A percentile compares a stretch with the other conserved stretches of the same genome.
phyloP scores from a whole-genome alignment of 805 yeast genomes.

The baker's yeast (Saccharomyces cerevisiae) region DNA sequence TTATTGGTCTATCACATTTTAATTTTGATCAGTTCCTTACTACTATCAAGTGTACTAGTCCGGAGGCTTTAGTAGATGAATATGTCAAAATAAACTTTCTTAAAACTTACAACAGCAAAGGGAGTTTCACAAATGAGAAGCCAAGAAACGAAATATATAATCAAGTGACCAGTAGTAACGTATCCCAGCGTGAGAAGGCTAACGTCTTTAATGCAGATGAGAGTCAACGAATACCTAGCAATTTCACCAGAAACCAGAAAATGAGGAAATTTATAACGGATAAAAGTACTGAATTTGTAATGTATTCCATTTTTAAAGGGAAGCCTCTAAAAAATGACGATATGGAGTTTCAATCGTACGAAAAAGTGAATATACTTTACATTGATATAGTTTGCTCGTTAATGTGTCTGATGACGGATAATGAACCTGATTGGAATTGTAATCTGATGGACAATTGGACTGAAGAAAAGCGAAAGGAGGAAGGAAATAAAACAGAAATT shows the following conservation, averaged over 20 bases:
- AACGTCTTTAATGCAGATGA: neutral
- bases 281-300: constrained; percentile 5
- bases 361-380: constrained; percentile 13
- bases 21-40: constrained; percentile 20
- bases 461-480: constrained; percentile 10
- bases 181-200: neutral
- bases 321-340: constrained; percentile 11
- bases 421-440: constrained; percentile 23
- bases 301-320: constrained; percentile 9
- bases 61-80: constrained; percentile 17
- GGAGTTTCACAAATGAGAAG: neutral
- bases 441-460: constrained; percentile 21
- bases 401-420: constrained; percentile 20
- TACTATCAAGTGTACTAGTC: constrained; percentile 20
- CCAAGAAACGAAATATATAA: constrained; percentile 9
- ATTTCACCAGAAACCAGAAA: constrained; percentile 6
- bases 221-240: neutral
- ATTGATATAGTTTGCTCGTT: constrained; percentile 19
- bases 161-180: neutral
- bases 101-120: constrained; percentile 1
- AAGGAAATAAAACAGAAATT: constrained; percentile 5
- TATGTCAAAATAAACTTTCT: constrained; percentile 8
- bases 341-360: constrained; percentile 10
- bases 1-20: constrained; percentile 14
- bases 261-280: constrained; percentile 9